A percentile compares a stretch with the other conserved stretches of the same genome.
phyloP scores from a whole-genome alignment of 2,329 filamentous ascomycete species.

The Alternaria viburni region DNA sequence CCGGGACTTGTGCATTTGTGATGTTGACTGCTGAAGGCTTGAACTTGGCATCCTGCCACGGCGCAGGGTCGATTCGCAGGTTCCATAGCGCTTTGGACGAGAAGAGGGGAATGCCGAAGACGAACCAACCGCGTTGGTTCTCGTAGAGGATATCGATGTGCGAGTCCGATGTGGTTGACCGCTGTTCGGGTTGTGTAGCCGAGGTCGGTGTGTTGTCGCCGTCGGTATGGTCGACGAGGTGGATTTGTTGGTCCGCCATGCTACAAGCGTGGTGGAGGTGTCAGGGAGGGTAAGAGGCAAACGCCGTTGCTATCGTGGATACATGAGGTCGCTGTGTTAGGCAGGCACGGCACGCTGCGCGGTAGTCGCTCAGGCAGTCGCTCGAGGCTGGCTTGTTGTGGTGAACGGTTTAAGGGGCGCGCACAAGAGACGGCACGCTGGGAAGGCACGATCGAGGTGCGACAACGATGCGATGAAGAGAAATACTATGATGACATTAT shows the following conservation, averaged over 20 bases:
- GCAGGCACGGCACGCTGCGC: conserved; percentile 24
- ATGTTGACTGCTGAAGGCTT: conserved; percentile 71
- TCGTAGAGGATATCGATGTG: conserved; percentile 87
- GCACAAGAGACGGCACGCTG: conserved; percentile 2
- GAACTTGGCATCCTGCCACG: conserved; percentile 76
- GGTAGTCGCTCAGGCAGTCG: not conserved
- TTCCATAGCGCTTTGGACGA: conserved; percentile 75
- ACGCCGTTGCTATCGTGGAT: conserved; percentile 36
- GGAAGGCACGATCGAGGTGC: conserved; percentile 3
- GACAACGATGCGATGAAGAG: not conserved
- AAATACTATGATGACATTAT: conserved; percentile 1
- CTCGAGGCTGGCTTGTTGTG: conserved; percentile 9
- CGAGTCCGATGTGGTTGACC: conserved; percentile 28
- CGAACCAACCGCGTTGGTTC: conserved; percentile 88
- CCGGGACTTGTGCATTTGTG: conserved; percentile 87
- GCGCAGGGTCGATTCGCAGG: conserved; percentile 80
- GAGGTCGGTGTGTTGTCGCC: conserved; percentile 42
- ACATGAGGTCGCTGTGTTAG: conserved; percentile 33
- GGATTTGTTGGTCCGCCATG: conserved; percentile 68
- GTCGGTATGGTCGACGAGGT: conserved; percentile 64
- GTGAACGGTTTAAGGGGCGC: conserved; percentile 26
- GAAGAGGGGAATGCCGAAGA: conserved; percentile 90
- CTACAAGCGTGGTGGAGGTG: conserved; percentile 1
- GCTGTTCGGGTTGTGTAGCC: conserved; percentile 19
- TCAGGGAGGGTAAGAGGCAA: conserved; percentile 17